Base-by-base conservation (phyloP, 2,329 filamentous ascomycete species). In the Paraconiothyrium sp. region DNA sequence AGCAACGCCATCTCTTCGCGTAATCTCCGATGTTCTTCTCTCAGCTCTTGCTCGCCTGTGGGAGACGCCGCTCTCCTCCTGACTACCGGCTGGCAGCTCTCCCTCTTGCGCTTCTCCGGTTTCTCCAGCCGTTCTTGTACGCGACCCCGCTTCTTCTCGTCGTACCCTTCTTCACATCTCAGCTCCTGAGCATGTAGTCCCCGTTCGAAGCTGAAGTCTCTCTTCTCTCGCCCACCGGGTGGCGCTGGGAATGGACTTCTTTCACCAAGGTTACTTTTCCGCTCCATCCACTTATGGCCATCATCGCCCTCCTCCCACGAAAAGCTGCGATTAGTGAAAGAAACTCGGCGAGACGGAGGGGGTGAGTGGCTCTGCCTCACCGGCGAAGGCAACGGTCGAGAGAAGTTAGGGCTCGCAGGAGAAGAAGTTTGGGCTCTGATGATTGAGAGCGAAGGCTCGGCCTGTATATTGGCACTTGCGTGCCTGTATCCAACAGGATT, bases 1-100 rank as follows among this genome's bases (percentile, higher is more conserved):
- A 75, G 46, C 11, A 58, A 46, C 10, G 39, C 55, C 22, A 75
- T 57, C 37, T 73, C 66, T 14, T 52, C 27, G 24, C 60, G 63
- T 46, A 74, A 43, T 3, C 22, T 35, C n/a, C 55, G 57, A 9
- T 65, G 58, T 1, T 72, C 66, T 22, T 58, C 48, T 43, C 54
- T 52, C 27, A 70, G n/a, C n/a, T 32, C n/a, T n/a, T 1, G 14
- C 14, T 50, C 52, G 16, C 10, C 10, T 22, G 20, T 46, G n/a
- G 6, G 2, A 24, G 13, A 41, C 1, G 14, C 14, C 44, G 34
- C 43, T 20, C 55, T 58, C 20, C 44, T 32, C n/a, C 55, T 44
- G 16, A n/a, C 14, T 16, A 2, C 39, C 34, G 11, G 46, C 32
- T 57, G 22, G 9, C n/a, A 30, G 16, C 24, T 37, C 37, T 43